Evolutionary conservation across 2,329 filamentous ascomycete species (phyloP), one percentile per base, ranked within the genome.

Genomic region (Botrytis byssoidea): DNA sequence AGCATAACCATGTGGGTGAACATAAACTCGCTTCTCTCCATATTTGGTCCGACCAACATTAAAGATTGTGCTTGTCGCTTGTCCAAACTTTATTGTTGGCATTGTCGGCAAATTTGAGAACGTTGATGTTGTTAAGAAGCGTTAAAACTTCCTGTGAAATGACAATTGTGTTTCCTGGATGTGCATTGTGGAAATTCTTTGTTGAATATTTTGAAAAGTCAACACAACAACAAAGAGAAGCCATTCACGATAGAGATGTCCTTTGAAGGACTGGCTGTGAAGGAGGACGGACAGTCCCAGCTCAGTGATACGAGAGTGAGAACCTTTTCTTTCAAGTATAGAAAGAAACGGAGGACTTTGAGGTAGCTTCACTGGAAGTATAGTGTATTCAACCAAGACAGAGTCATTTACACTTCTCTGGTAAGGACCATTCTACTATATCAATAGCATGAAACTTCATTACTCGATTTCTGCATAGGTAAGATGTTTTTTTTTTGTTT

Each of bases 221-320:
- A 68, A 55, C 8, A 22, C 3, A 40, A 40, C 48, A 42, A 68
- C 66, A 69, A 69, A 69, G 66, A 32, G 25, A 69, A 57, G 10
- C 5, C 25, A 42, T 18, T n/a, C 40, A 25, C 5, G 37, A 57
- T 42, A 57, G 10, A 18, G 9, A 55, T 68, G 1, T 42, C n/a
- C 66, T 59, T 57, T 69, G n/a, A 57, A 14, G 29, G 40, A 22
- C 2, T 42, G 16, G 18, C 37, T 14, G n/a, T 25, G 32, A 67
- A 67, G 32, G 35, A 42, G 25, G 25, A 57, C 8, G 9, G 37
- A 12, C 16, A 40, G 22, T 40, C 25, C 12, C 37, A 55, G 22
- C 22, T 25, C 35, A 12, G 55, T 55, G 14, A 7, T 20, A 37
- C 16, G 35, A 40, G 46, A 67, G n/a, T 12, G 14, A 22, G 10